A percentile compares a stretch with the other conserved stretches of the same genome.
phyloP scores from a whole-genome alignment of 805 yeast species.

The Candida chauliodis region DNA sequence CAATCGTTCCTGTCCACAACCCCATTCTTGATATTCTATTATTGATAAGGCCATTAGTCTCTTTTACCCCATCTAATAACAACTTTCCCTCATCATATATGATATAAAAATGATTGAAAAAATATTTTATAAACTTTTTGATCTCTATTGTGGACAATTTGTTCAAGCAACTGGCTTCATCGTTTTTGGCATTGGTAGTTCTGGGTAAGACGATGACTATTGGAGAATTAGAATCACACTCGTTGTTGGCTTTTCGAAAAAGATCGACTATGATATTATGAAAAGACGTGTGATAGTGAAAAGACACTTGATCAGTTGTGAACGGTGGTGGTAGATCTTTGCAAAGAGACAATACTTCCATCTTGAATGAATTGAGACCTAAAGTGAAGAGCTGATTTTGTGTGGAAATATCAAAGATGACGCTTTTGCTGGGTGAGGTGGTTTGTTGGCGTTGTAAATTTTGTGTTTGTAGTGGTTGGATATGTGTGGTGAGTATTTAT shows the following conservation, averaged over 20 bases:
- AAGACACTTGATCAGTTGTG: not conserved
- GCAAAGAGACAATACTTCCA: not conserved
- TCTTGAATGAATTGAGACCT: too few species aligned
- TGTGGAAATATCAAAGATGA: too few species aligned
- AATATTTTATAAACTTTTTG: constrained; percentile 30
- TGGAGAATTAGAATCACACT: constrained; percentile 30
- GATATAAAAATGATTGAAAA: constrained; percentile 33
- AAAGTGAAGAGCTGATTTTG: too few species aligned
- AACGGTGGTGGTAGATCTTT: not conserved
- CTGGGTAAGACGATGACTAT: constrained; percentile 23
- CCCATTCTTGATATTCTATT: constrained; percentile 37
- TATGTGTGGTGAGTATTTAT: too few species aligned
- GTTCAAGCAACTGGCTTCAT: constrained; percentile 16
- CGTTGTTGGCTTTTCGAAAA: constrained; percentile 30
- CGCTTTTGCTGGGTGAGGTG: too few species aligned
- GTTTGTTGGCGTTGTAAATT: too few species aligned
- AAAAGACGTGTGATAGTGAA: not conserved
- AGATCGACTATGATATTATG: constrained; percentile 11
- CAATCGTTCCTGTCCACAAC: constrained; percentile 39
- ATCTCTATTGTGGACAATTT: constrained; percentile 24
- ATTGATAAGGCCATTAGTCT: constrained; percentile 22
- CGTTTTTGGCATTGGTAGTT: constrained; percentile 2
- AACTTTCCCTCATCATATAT: not conserved
- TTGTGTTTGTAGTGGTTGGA: too few species aligned
- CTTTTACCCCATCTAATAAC: constrained; percentile 11